Percentiles rank a stretch among this genome's conserved stretches.
phyloP scores from a whole-genome alignment of 1,139 yeast genomes.

The Kodamaea plutei region DNA sequence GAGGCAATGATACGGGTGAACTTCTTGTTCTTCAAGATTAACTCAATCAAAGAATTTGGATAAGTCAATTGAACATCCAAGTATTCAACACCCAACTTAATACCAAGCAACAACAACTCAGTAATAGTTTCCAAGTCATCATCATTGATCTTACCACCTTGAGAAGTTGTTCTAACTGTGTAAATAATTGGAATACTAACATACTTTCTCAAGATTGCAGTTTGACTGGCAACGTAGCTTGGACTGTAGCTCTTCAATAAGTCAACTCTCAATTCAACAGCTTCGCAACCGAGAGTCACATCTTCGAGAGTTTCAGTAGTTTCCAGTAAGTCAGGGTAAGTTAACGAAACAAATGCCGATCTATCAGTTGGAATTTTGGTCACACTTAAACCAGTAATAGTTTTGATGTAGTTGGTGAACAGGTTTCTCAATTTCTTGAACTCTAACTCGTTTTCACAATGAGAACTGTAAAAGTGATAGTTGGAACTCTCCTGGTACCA shows the following conservation, averaged over 20 bases:
- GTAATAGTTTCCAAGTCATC: slow-evolving; percentile 45
- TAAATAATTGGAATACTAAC: slow-evolving; percentile 75
- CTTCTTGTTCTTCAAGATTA: slow-evolving; percentile 38
- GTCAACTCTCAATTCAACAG: slow-evolving; percentile 82
- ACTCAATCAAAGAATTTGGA: slow-evolving; percentile 28
- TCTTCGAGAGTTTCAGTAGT: slow-evolving; percentile 43
- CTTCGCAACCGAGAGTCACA: slow-evolving; percentile 68
- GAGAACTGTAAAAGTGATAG: slow-evolving; percentile 72
- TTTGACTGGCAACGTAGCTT: slow-evolving; percentile 66
- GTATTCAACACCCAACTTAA: slow-evolving; percentile 60
- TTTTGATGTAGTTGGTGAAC: slow-evolving; percentile 54
- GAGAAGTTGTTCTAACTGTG: slow-evolving; percentile 72
- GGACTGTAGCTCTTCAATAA: slow-evolving; percentile 49
- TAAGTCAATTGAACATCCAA: slow-evolving; percentile 52
- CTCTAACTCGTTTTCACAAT: slow-evolving; percentile 55
- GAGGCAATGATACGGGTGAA: slow-evolving; percentile 77
- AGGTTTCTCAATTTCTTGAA: slow-evolving; percentile 56
- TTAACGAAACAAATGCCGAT: slow-evolving; percentile 72
- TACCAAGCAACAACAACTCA: slow-evolving; percentile 55
- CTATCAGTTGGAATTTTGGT: slow-evolving; percentile 47
- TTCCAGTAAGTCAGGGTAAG: slow-evolving; percentile 53
- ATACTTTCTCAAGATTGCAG: slow-evolving; percentile 59
- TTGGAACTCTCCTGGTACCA: slow-evolving; percentile 84
- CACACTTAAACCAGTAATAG: slow-evolving; percentile 56
- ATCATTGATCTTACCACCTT: slow-evolving; percentile 73